These are phyloP conservation scores for Alternaria ventricosa DNA, from an alignment of 2,329 filamentous ascomycete genomes.

Conservation along the genomic window DNA sequence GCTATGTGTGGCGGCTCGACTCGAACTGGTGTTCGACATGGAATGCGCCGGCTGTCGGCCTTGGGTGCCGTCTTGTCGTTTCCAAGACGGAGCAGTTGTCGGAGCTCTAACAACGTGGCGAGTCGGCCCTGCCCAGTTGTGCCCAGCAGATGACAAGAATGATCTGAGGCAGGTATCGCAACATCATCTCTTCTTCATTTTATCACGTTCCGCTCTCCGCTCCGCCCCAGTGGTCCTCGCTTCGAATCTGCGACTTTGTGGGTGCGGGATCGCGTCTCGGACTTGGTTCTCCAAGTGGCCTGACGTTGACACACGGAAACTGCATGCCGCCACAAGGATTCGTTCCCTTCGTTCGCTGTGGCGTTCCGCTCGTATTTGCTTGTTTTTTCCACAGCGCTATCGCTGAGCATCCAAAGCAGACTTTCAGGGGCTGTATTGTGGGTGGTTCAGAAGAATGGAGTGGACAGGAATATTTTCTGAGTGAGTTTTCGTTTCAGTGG, in stretches of 20 bases:
- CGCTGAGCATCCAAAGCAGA: neutral
- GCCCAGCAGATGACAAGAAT: neutral
- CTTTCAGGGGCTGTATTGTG: neutral
- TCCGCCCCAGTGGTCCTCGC: neutral
- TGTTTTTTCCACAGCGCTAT: conserved; percentile 19
- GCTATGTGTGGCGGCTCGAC: neutral
- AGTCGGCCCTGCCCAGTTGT: neutral
- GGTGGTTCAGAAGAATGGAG: neutral
- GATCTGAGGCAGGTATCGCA: neutral
- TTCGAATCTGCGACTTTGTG: neutral
- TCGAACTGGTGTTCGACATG: neutral
- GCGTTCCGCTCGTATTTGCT: conserved; percentile 36
- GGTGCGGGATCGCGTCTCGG: conserved; percentile 5
- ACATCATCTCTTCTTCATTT: neutral
- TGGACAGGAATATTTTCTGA: neutral
- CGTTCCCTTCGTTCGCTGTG: conserved; percentile 9
- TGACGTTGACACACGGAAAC: conserved; percentile 27
- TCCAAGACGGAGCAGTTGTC: neutral
- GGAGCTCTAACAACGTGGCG: neutral
- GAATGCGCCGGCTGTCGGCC: neutral
- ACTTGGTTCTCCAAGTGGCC: conserved; percentile 12
- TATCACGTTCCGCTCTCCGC: conserved; percentile 4
- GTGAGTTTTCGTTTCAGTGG: neutral
- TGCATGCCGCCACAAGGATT: conserved; percentile 11
- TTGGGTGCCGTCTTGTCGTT: conserved; percentile 1